A percentile compares a stretch with the other conserved stretches of the same genome.
Conservation (phyloP, 495 filamentous ascomycete genomes). For the Podospora pseudoanserina region DNA sequence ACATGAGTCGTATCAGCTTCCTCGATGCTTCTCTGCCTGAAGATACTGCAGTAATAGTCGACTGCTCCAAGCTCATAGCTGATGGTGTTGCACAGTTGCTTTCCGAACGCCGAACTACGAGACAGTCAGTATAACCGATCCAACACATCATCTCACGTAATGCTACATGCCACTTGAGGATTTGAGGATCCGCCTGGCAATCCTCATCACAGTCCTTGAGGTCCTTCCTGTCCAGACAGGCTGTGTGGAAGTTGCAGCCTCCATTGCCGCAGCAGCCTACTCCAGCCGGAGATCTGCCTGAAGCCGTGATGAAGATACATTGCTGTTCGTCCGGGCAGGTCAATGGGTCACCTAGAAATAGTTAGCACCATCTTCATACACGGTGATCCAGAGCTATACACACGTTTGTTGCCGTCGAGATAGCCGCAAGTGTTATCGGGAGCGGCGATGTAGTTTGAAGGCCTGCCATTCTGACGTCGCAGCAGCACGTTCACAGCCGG, state of each 20-base stretch:
- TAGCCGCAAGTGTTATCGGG: slow-evolving; percentile 51
- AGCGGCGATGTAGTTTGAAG: slow-evolving; percentile 37
- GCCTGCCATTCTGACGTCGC: slow-evolving; percentile 28
- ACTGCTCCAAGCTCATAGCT: slow-evolving; percentile 31
- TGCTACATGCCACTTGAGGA: slow-evolving; percentile 38
- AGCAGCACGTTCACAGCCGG: slow-evolving; percentile 32
- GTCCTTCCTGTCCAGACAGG: slow-evolving; percentile 31
- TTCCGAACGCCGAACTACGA: background rate
- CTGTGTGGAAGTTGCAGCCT: slow-evolving; percentile 30
- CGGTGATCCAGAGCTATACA: slow-evolving; percentile 7
- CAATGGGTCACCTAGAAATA: slow-evolving; percentile 30
- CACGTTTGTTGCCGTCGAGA: slow-evolving; percentile 36
- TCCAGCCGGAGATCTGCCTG: slow-evolving; percentile 23
- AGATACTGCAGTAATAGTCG: slow-evolving; percentile 40
- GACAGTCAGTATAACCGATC: background rate
- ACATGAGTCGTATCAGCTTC: slow-evolving; percentile 36
- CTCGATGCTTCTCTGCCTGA: slow-evolving; percentile 27
- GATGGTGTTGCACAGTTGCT: slow-evolving; percentile 39
- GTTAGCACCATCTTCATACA: background rate
- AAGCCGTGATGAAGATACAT: slow-evolving; percentile 36
- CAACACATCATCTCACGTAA: too few species aligned
- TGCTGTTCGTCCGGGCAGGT: slow-evolving; percentile 27
- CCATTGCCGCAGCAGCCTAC: slow-evolving; percentile 37
- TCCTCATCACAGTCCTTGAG: slow-evolving; percentile 34
- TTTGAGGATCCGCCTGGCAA: slow-evolving; percentile 35